Percentiles rank a stretch among this genome's conserved stretches.
These are phyloP conservation scores for Fomitiporia mediterranea DNA, from an alignment of 1,284 basidiomycete genomes.

Conservation along the genomic window DNA sequence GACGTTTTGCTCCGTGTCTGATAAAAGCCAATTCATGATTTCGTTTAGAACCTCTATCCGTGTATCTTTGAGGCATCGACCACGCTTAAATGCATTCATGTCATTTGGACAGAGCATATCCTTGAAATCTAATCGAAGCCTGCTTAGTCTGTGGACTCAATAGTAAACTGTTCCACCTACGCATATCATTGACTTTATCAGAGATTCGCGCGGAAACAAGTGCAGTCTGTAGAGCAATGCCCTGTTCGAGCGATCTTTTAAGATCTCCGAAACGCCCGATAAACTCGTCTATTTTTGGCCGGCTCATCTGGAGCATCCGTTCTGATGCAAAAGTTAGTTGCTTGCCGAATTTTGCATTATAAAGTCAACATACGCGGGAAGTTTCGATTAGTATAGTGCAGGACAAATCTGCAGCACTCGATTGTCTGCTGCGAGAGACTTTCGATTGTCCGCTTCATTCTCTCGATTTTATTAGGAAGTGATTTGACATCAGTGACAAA, in stretches of 20 bases:
- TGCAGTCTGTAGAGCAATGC: background rate
- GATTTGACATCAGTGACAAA: background rate
- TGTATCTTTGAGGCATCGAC: background rate
- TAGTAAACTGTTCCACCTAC: background rate
- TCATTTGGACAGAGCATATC: background rate
- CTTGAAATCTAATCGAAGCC: background rate
- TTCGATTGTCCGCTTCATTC: background rate
- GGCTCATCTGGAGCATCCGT: background rate
- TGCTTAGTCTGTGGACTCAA: constrained; percentile 22
- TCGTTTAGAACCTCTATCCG: background rate
- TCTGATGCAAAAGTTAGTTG: background rate
- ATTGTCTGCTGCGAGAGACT: background rate
- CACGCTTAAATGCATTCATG: background rate
- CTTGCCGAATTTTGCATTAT: background rate
- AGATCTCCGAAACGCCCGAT: background rate
- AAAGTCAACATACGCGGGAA: background rate
- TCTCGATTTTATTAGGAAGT: background rate
- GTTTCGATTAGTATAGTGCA: background rate
- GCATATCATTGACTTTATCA: background rate
- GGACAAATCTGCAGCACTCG: constrained; percentile 1
- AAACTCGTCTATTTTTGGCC: constrained; percentile 1
- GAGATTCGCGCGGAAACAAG: background rate
- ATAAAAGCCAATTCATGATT: background rate
- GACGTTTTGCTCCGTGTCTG: background rate
- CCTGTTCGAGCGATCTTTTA: background rate